Percentiles rank a stretch among this genome's conserved stretches.
Conservation (phyloP, 2,329 filamentous ascomycete genomes). For the Fusarium sp. region DNA sequence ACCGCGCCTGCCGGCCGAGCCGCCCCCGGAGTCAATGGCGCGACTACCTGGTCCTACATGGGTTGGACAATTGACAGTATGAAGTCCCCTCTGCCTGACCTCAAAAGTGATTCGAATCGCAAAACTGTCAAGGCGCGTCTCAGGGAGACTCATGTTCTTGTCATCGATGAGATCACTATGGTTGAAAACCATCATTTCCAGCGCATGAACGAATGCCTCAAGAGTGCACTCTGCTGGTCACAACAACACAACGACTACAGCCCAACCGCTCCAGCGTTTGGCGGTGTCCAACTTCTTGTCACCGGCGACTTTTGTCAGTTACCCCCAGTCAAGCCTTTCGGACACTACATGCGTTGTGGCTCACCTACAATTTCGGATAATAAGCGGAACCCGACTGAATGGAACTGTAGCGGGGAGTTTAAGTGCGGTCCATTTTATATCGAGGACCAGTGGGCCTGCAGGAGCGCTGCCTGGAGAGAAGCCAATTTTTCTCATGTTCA, state of each 20-base stretch:
- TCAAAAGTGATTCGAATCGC: background rate
- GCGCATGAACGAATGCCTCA: conserved; percentile 45
- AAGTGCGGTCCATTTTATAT: background rate
- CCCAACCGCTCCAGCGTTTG: conserved; percentile 20
- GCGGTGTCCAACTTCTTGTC: conserved; percentile 42
- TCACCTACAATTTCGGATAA: background rate
- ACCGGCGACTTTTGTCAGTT: conserved; percentile 67
- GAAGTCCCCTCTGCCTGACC: background rate
- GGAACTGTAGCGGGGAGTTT: background rate
- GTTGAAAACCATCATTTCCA: conserved; percentile 59
- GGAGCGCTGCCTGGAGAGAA: conserved; percentile 63
- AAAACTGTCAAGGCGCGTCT: conserved; percentile 49
- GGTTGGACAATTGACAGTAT: conserved; percentile 60
- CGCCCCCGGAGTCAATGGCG: conserved; percentile 65
- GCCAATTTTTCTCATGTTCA: conserved; percentile 65
- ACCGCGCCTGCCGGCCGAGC: conserved; percentile 70
- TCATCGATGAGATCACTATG: conserved; percentile 76
- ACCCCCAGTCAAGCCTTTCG: conserved; percentile 67
- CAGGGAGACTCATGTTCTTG: conserved; percentile 60
- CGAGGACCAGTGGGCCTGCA: conserved; percentile 70
- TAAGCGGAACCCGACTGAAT: rapidly evolving
- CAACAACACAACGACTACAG: rapidly evolving
- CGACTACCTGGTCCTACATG: conserved; percentile 66
- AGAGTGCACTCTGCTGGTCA: conserved; percentile 34
- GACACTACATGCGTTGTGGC: conserved; percentile 36